Evolutionary conservation across 164 flowering plant genomes (phyloP).

Genomic region (Aristolochia contorta): DNA sequence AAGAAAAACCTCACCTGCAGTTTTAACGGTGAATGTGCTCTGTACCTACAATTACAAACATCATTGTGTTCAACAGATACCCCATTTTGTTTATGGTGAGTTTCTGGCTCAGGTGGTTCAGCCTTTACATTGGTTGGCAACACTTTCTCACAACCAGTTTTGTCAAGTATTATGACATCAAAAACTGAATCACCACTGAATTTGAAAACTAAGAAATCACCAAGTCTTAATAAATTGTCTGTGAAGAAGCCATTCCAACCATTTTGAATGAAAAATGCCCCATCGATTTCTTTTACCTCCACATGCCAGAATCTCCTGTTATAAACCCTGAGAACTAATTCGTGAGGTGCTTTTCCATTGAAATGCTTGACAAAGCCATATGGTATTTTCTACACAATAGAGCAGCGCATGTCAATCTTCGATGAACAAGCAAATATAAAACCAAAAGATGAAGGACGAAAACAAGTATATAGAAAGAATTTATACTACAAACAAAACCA

Average conservation of each 20-base stretch:
- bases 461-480: too few relatives aligned
- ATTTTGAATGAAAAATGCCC: constrained; percentile 7
- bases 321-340: constrained; percentile 10
- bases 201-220: constrained; percentile 19
- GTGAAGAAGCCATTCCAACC: constrained; percentile 22
- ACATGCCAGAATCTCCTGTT: constrained; percentile 17
- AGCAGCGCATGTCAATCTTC: neutral
- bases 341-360: constrained; percentile 5
- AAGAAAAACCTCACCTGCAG: too few relatives aligned
- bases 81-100: too few relatives aligned
- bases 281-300: constrained; percentile 5
- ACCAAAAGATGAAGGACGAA: too few relatives aligned
- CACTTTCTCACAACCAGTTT: constrained; percentile 20
- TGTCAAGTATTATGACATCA: constrained; percentile 15
- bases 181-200: constrained; percentile 12
- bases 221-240: constrained; percentile 11
- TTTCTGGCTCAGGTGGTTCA: too few relatives aligned
- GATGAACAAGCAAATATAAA: too few relatives aligned
- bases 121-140: too few relatives aligned
- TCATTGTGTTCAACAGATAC: too few relatives aligned
- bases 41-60: too few relatives aligned
- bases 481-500: too few relatives aligned
- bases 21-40: too few relatives aligned
- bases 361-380: constrained; percentile 15
- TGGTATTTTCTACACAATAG: constrained; percentile 22